Percentiles rank a stretch among this genome's conserved stretches.
These are phyloP conservation scores for Urostyla sp. DNA, from an alignment of 73 alveolate species.

Conservation along the genomic window DNA sequence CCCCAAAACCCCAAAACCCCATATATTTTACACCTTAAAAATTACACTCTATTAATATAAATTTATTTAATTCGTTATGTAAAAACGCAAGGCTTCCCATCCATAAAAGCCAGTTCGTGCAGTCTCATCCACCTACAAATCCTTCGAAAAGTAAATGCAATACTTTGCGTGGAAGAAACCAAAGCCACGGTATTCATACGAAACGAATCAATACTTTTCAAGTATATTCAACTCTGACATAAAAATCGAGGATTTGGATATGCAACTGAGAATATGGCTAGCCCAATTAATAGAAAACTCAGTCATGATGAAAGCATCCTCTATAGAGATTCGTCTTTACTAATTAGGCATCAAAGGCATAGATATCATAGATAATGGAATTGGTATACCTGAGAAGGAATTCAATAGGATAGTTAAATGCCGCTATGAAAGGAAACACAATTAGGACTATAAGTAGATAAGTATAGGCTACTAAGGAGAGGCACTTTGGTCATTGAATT, in stretches of 20 bases:
- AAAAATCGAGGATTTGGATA: background rate
- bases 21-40: no score
- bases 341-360: conserved; percentile 13
- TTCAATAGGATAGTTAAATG: conserved; percentile 31
- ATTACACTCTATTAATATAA: no score
- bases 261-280: conserved; percentile 31
- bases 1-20: no score
- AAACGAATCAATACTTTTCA: no score
- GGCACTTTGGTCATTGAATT: conserved; percentile 19
- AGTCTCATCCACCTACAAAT: no score
- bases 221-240: conserved; percentile 42
- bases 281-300: conserved; percentile 52
- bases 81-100: no score
- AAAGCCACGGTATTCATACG: no score
- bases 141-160: no score
- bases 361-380: conserved; percentile 52
- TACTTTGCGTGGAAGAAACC: no score
- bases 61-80: no score
- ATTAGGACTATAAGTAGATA: conserved; percentile 17
- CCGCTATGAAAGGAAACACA: conserved; percentile 22
- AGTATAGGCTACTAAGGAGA: conserved; percentile 54
- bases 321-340: conserved; percentile 39
- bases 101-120: no score
- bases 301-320: conserved; percentile 17
- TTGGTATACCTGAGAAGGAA: conserved; percentile 43